Conservation (phyloP, 2,329 filamentous ascomycete species). For the Aspergillus brasiliensis region DNA sequence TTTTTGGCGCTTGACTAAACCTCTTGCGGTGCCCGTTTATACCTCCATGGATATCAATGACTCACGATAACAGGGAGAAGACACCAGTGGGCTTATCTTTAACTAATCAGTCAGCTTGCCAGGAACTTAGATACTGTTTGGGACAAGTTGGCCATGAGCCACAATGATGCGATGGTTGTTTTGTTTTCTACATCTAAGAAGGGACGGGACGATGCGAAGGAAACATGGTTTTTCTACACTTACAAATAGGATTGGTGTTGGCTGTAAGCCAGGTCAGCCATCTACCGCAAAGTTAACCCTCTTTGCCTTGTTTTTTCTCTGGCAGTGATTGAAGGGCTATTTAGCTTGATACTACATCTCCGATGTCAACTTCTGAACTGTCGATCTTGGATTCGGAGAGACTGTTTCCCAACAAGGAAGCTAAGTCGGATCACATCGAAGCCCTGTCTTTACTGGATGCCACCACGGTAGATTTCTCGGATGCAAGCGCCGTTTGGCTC, state of each 20-base stretch:
- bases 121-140: no score
- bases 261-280: neutral
- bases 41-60: neutral
- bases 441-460: constrained; percentile 41
- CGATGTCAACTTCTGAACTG: neutral
- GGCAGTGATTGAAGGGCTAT: no score
- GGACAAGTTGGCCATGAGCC: no score
- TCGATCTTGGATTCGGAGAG: constrained; percentile 18
- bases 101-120: no score
- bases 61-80: neutral
- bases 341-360: neutral
- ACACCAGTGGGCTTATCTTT: neutral
- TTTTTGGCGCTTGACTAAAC: neutral
- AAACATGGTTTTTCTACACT: neutral
- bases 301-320: neutral
- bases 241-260: neutral
- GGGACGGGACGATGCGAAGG: neutral
- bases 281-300: neutral
- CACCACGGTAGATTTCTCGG: constrained; percentile 44
- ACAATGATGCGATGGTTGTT: no score
- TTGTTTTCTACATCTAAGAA: neutral
- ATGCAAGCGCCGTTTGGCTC: constrained; percentile 50
- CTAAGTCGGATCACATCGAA: constrained; percentile 10
- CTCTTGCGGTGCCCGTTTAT: neutral
- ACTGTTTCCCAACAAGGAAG: constrained; percentile 18